A percentile compares a stretch with the other conserved stretches of the same genome.
phyloP scores from a whole-genome alignment of 2,329 filamentous ascomycete genomes.

The Hypoxylon sp. region DNA sequence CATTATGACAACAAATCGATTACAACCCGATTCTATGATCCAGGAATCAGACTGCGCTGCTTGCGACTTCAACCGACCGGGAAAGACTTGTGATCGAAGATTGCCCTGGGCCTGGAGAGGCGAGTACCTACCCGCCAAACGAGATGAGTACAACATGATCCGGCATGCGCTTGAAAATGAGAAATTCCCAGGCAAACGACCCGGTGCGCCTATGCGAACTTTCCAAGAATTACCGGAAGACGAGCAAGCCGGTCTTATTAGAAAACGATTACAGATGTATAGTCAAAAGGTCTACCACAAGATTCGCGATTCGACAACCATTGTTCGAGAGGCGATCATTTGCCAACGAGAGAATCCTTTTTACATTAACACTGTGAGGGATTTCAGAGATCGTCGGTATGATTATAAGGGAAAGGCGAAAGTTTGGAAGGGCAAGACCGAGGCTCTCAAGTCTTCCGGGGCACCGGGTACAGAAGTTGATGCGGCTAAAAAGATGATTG shows the following conservation, averaged over 20 bases:
- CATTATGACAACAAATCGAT: conserved; percentile 98
- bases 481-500: conserved; percentile 98
- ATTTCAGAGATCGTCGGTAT: conserved; percentile 96
- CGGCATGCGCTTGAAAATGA: conserved; percentile 92
- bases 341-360: conserved; percentile 98
- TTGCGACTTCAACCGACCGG: conserved; percentile 97
- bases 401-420: conserved; percentile 99
- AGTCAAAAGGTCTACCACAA: conserved; percentile 99
- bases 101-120: conserved; percentile 99
- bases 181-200: conserved; percentile 84
- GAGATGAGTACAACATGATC: conserved; percentile 99
- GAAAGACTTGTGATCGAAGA: conserved; percentile 95
- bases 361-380: conserved; percentile 95
- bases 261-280: conserved; percentile 91
- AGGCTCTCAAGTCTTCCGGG: conserved; percentile 85
- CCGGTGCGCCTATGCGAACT: conserved; percentile 77
- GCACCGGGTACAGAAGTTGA: conserved; percentile 84
- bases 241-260: conserved; percentile 84
- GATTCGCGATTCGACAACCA: conserved; percentile 94
- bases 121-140: conserved; percentile 94
- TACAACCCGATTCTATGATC: conserved; percentile 99
- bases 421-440: conserved; percentile 97
- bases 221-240: conserved; percentile 87
- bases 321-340: conserved; percentile 95
- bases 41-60: conserved; percentile 95